Conservation (phyloP, 306 rosid genomes). For the Medicago arabica region DNA sequence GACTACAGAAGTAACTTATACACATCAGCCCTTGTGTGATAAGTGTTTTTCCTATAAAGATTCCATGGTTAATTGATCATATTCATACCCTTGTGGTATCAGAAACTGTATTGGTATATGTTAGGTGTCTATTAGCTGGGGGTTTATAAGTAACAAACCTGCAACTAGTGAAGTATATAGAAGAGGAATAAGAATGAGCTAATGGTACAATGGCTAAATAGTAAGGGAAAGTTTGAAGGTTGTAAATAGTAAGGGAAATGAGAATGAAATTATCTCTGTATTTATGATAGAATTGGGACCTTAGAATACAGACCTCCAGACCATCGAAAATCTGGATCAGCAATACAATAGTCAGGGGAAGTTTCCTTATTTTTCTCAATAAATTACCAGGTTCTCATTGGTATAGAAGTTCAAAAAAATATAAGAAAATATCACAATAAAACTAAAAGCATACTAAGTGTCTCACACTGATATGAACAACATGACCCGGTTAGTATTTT, state of each 20-base stretch:
- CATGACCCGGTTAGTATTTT: not conserved
- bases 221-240: not conserved
- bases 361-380: not conserved
- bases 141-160: constrained; percentile 3
- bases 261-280: not conserved
- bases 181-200: not conserved
- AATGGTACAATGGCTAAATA: not conserved
- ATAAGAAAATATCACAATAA: not conserved
- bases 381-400: not conserved
- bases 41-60: not conserved
- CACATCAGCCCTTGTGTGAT: not conserved
- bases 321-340: not conserved
- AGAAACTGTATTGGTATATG: not conserved
- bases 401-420: not conserved
- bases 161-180: not conserved
- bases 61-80: not conserved
- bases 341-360: not conserved
- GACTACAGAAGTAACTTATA: not conserved
- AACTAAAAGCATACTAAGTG: not conserved
- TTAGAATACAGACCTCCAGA: not conserved
- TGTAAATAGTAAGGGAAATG: not conserved
- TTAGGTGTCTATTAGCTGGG: not conserved
- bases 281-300: not conserved
- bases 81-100: not conserved
- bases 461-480: not conserved